phyloP scores from a whole-genome alignment of 306 rosid genomes.

The Mimosa bimucronata region DNA sequence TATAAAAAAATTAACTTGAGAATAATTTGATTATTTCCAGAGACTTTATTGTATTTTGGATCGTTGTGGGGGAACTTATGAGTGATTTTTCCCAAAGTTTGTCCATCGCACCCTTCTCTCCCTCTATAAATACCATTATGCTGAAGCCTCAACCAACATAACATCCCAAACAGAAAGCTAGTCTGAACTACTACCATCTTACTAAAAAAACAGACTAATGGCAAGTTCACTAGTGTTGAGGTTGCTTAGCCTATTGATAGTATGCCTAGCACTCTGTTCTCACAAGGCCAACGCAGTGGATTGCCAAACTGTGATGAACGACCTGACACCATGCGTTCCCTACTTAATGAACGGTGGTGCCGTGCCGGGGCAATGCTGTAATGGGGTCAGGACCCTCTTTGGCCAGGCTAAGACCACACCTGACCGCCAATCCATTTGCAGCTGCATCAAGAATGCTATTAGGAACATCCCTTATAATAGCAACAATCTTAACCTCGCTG shows the following conservation, averaged over 20 bases:
- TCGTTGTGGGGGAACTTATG: background rate
- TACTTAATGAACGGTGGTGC: conserved; percentile 38
- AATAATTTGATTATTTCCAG: too few relatives aligned
- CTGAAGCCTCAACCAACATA: background rate
- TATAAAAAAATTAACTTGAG: too few relatives aligned
- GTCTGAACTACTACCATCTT: background rate
- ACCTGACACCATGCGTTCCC: conserved; percentile 43
- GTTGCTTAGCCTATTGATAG: conserved; percentile 33
- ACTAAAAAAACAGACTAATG: conserved; percentile 25
- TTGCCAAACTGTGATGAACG: conserved; percentile 44
- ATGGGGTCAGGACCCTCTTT: conserved; percentile 44
- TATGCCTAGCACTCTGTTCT: conserved; percentile 36
- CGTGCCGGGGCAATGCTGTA: conserved; percentile 48
- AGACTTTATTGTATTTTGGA: background rate
- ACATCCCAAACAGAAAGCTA: background rate
- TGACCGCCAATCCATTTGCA: conserved; percentile 61
- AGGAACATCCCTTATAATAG: conserved; percentile 30
- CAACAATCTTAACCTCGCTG: conserved; percentile 39
- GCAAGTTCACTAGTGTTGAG: conserved; percentile 29
- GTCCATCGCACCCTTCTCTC: background rate
- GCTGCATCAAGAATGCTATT: conserved; percentile 56
- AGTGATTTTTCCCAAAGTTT: background rate
- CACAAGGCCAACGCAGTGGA: conserved; percentile 42
- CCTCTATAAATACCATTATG: conserved; percentile 22
- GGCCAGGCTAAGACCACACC: conserved; percentile 47